These are phyloP conservation scores for Blastocystis sp. DNA, from an alignment of 352 stramenopile species.

Conservation along the genomic window DNA sequence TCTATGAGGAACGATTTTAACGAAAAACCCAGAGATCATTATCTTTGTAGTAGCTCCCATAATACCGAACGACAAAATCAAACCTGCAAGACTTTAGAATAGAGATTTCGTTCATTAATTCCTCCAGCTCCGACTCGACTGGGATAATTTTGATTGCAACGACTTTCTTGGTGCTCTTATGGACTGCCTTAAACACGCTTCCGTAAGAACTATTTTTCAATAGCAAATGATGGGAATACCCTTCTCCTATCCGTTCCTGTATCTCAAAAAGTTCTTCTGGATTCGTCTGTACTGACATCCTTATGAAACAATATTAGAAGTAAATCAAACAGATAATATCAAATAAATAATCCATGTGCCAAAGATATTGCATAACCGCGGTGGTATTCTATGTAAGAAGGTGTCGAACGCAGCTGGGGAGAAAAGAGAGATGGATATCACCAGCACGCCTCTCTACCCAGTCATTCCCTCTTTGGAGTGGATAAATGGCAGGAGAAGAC, in stretches of 20 bases:
- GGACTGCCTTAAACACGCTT: conserved; percentile 1
- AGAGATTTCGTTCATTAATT: conserved; percentile 59
- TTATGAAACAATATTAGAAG: not conserved
- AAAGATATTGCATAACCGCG: not conserved
- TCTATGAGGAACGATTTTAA: not conserved
- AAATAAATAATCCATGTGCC: not conserved
- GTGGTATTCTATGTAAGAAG: too few species aligned
- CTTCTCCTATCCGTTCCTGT: conserved; percentile 21
- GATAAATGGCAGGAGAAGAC: too few species aligned
- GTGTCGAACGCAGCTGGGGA: not conserved
- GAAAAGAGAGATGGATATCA: not conserved
- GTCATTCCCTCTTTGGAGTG: too few species aligned
- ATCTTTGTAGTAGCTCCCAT: conserved; percentile 58
- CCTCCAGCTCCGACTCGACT: not conserved
- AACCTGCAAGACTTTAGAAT: conserved; percentile 63
- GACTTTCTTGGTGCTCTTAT: not conserved
- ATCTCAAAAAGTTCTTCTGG: conserved; percentile 4
- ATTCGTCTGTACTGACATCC: not conserved
- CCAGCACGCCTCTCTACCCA: too few species aligned
- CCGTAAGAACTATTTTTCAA: conserved; percentile 35
- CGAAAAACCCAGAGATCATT: conserved; percentile 49
- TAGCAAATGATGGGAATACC: not conserved
- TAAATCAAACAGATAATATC: not conserved
- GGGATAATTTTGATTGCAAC: conserved; percentile 61
- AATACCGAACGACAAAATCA: conserved; percentile 62